Base-by-base conservation (phyloP, 2,329 filamentous ascomycete species). In the Fusarium sp. region DNA sequence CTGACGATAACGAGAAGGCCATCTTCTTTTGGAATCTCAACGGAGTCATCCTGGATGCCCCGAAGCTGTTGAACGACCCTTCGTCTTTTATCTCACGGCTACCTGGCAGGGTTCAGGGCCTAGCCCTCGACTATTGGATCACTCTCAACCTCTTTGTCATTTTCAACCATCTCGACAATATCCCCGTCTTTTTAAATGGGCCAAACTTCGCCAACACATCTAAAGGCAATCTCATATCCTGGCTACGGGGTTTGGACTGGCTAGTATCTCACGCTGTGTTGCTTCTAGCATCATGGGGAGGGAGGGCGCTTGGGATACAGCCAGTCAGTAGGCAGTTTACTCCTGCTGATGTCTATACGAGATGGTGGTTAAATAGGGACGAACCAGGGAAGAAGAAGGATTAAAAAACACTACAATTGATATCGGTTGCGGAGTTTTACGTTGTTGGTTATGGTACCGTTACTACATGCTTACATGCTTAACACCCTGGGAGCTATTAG, bases 21-120 rank as follows among this genome's bases (percentile, higher is more conserved):
- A 68, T 86, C 0, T 88, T 88, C 77, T 88, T 88, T 71, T 84
- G 85, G 80, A 88, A 88, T 60, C 66, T 88, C 30, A 88, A 88
- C 48, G 83, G 83, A 0, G 77, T 85, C 4, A 79, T 85, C 16
- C 73, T 86, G 23, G 54, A 78, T 11, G 71, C 77, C 1, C 72
- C 74, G 1, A 67, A 52, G 18, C 25, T 75, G 3, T 4, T 77
- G 2, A 39, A 4, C 5, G 64, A 63, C n/a, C 0, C 52, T 1
- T 35, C 63, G 1, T 58, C 57, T 1, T 0, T 73, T 0, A 16
- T 75, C 3, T 70, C 68, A 0, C 62, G 60, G 2, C 52, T 71
- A 2, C 77, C 77, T 0, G 30, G 57, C 2, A 32, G 60, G 18
- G 13, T 79, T 5, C 73, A 76, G 8, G 72, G 66, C 0, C 5